These are phyloP conservation scores for Hydrangea macrophylla DNA, from an alignment of 148 eudicot genomes.

Conservation along the genomic window DNA sequence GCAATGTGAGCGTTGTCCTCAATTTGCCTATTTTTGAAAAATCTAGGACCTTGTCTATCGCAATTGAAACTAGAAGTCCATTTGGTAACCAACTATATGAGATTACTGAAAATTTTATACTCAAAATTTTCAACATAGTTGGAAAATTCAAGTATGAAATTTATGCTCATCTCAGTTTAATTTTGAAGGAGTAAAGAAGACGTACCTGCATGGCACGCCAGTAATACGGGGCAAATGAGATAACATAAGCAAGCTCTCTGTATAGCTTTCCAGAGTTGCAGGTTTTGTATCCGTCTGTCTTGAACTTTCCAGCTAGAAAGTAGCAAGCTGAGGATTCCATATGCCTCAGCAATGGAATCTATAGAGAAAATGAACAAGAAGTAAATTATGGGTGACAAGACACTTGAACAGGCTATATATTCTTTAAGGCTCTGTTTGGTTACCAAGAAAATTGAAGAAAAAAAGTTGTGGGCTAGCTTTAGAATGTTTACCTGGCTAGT, in stretches of 20 bases:
- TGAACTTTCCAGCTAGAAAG: constrained; percentile 68
- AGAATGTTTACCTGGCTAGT: constrained; percentile 77
- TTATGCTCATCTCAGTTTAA: too few relatives aligned
- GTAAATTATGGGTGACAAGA: background rate
- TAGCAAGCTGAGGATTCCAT: constrained; percentile 82
- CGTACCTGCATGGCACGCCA: constrained; percentile 99
- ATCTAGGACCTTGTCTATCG: too few relatives aligned
- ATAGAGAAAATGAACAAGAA: background rate
- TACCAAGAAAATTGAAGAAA: too few relatives aligned
- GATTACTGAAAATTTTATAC: too few relatives aligned
- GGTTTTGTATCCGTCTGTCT: constrained; percentile 47
- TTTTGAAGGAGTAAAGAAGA: too few relatives aligned
- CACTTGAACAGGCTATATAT: background rate
- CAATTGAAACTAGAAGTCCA: too few relatives aligned
- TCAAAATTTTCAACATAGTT: too few relatives aligned
- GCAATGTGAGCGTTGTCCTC: too few relatives aligned
- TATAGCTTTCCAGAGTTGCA: constrained; percentile 72
- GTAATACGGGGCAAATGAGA: constrained; percentile 93
- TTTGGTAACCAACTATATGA: too few relatives aligned
- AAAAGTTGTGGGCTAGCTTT: background rate
- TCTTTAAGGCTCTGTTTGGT: too few relatives aligned
- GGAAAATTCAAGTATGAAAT: too few relatives aligned
- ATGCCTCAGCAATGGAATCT: constrained; percentile 80
- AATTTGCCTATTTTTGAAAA: too few relatives aligned
- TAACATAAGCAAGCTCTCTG: constrained; percentile 75